phyloP scores from a whole-genome alignment of 225 moss, liverwort and hornwort genomes.

The Ulota crispa region DNA sequence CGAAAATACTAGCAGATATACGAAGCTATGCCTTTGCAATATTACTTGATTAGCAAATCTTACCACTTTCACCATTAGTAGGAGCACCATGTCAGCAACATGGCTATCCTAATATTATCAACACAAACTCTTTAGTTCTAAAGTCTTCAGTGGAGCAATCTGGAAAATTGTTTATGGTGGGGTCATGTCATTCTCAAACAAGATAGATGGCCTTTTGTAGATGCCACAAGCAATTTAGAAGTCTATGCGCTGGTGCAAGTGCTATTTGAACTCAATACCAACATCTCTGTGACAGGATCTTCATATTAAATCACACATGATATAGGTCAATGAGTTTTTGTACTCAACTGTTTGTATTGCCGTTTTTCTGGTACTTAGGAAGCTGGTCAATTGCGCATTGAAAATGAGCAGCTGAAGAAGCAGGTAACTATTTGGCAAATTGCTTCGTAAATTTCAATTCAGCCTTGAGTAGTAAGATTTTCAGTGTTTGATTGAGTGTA shows the following conservation, averaged over 20 bases:
- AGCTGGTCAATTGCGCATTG: slow-evolving; percentile 51
- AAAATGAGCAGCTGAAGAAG: slow-evolving; percentile 60
- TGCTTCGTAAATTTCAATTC: not conserved
- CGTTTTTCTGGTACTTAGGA: slow-evolving; percentile 43
- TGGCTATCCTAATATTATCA: not conserved
- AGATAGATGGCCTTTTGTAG: not conserved
- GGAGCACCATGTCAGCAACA: not conserved
- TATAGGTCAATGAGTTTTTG: slow-evolving; percentile 15
- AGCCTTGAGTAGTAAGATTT: not conserved
- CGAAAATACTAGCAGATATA: not conserved
- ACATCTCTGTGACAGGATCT: not conserved
- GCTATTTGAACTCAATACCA: not conserved
- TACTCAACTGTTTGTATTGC: not conserved
- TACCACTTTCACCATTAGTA: not conserved
- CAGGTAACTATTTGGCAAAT: slow-evolving; percentile 39
- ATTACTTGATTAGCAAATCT: not conserved
- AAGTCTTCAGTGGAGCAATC: not conserved
- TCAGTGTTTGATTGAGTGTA: not conserved
- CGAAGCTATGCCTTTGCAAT: slow-evolving; percentile 1
- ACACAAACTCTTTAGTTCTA: not conserved
- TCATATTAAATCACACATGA: not conserved
- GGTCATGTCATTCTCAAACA: not conserved
- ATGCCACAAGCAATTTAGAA: slow-evolving; percentile 1
- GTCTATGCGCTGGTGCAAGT: not conserved
- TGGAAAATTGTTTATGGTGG: not conserved